Evolutionary conservation across 2,329 filamentous ascomycete species (phyloP).

Genomic region (Aureobasidium sp.): DNA sequence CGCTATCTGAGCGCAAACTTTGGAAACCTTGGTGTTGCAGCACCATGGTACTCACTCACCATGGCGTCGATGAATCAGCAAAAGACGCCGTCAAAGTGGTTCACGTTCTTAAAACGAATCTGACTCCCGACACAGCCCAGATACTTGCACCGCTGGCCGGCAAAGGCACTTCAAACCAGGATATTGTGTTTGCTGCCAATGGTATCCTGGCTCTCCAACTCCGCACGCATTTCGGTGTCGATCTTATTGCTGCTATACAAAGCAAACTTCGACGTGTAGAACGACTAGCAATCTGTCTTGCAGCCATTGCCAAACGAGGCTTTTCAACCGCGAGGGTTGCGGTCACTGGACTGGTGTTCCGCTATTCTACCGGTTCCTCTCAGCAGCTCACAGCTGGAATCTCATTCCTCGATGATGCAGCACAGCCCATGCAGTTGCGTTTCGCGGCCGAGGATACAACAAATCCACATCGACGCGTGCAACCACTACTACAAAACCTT

Average conservation of each 20-base stretch:
- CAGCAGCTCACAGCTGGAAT: conserved; percentile 21
- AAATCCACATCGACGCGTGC: conserved; percentile 27
- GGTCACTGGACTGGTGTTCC: conserved; percentile 59
- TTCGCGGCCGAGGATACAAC: conserved; percentile 43
- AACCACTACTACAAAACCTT: conserved; percentile 21
- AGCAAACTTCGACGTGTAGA: conserved; percentile 60
- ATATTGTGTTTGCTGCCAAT: conserved; percentile 55
- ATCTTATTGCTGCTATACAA: conserved; percentile 53
- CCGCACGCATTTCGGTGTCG: conserved; percentile 50
- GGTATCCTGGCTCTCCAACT: conserved; percentile 60
- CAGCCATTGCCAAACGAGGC: conserved; percentile 54
- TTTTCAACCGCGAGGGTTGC: conserved; percentile 54
- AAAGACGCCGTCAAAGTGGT: conserved; percentile 23
- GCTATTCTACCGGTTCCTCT: conserved; percentile 41
- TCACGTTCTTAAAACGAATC: conserved; percentile 35
- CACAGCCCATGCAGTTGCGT: conserved; percentile 49
- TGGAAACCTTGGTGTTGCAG: conserved; percentile 17
- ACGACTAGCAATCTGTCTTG: conserved; percentile 62
- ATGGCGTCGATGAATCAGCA: conserved; percentile 17
- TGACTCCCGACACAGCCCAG: conserved; percentile 28
- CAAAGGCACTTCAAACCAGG: conserved; percentile 45
- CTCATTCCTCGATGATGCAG: conserved; percentile 24
- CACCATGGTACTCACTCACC: conserved; percentile 21
- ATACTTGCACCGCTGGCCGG: conserved; percentile 31
- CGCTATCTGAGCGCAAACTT: not conserved